A percentile compares a stretch with the other conserved stretches of the same genome.
Conservation (phyloP, 2,329 filamentous ascomycete genomes). For the Scedosporium minutisporum region DNA sequence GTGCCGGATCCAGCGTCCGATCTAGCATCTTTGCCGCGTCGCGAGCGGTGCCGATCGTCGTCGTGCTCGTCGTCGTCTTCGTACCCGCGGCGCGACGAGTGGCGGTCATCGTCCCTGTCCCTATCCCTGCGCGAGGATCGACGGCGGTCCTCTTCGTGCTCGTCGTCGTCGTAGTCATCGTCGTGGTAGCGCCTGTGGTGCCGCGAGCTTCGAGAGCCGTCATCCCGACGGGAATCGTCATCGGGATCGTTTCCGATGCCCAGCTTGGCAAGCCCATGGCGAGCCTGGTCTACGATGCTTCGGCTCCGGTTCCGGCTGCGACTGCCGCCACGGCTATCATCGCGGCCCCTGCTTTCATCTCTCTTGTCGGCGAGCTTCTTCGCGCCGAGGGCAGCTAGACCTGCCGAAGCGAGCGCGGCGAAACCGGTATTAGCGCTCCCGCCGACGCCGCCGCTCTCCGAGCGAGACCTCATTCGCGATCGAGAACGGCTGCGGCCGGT, state of each 20-base stretch:
- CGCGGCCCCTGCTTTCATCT: conserved; percentile 37
- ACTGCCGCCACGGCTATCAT: conserved; percentile 33
- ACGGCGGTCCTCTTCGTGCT: conserved; percentile 32
- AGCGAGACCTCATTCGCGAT: conserved; percentile 51
- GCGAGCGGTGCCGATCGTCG: conserved; percentile 32
- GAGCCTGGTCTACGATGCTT: conserved; percentile 54
- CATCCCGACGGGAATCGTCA: conserved; percentile 28
- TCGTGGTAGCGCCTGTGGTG: conserved; percentile 31
- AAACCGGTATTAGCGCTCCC: conserved; percentile 32
- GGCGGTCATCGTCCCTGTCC: conserved; percentile 19
- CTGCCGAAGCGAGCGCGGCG: conserved; percentile 54
- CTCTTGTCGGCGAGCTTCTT: conserved; percentile 40
- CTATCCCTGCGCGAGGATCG: conserved; percentile 26
- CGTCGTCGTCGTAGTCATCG: conserved; percentile 30
- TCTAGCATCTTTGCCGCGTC: conserved; percentile 29
- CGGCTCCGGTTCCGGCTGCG: conserved; percentile 58
- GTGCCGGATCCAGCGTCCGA: conserved; percentile 42
- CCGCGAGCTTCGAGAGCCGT: conserved; percentile 24
- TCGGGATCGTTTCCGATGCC: conserved; percentile 44
- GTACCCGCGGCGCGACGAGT: conserved; percentile 16
- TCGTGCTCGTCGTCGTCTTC: conserved; percentile 31
- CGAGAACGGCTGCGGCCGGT: conserved; percentile 60
- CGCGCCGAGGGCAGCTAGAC: conserved; percentile 48
- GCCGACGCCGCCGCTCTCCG: conserved; percentile 30
- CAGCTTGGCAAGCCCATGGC: conserved; percentile 51